phyloP scores from a whole-genome alignment of 345 rosid genomes.

The Eucalyptus erythrocorys region DNA sequence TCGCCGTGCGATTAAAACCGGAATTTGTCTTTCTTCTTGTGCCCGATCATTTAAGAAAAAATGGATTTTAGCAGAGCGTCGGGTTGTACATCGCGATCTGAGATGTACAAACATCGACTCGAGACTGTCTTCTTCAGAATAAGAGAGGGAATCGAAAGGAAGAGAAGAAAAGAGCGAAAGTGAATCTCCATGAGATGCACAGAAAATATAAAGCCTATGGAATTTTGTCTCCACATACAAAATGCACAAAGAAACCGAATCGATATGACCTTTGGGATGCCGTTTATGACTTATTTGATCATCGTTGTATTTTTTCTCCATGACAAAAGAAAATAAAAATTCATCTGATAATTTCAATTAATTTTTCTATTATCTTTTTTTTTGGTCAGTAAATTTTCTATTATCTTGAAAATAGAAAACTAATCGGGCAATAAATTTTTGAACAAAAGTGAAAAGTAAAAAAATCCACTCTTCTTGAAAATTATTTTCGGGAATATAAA shows the following conservation, averaged over 20 bases:
- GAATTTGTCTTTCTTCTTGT: not conserved
- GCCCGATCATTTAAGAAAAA: not conserved
- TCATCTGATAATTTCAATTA: fast-evolving
- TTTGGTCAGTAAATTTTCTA: too few species aligned
- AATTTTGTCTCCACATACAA: not conserved
- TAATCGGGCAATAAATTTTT: fast-evolving
- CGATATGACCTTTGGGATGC: fast-evolving
- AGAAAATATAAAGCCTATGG: not conserved
- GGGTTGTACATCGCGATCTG: not conserved
- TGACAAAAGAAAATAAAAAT: too few species aligned
- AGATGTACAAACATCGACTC: not conserved
- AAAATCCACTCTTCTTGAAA: fast-evolving
- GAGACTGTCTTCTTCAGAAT: not conserved
- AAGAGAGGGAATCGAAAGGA: not conserved
- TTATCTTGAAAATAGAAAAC: fast-evolving
- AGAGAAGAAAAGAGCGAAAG: not conserved
- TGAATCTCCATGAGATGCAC: not conserved
- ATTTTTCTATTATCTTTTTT: too few species aligned
- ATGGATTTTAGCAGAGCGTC: not conserved
- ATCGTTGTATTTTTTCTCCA: too few species aligned
- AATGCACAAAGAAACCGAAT: not conserved
- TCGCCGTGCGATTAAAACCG: not conserved
- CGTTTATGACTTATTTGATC: too few species aligned
- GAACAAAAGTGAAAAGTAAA: too few species aligned
- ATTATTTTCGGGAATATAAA: too few species aligned